These are phyloP conservation scores for Vigna mungo DNA, from an alignment of 306 rosid genomes.

Conservation along the genomic window DNA sequence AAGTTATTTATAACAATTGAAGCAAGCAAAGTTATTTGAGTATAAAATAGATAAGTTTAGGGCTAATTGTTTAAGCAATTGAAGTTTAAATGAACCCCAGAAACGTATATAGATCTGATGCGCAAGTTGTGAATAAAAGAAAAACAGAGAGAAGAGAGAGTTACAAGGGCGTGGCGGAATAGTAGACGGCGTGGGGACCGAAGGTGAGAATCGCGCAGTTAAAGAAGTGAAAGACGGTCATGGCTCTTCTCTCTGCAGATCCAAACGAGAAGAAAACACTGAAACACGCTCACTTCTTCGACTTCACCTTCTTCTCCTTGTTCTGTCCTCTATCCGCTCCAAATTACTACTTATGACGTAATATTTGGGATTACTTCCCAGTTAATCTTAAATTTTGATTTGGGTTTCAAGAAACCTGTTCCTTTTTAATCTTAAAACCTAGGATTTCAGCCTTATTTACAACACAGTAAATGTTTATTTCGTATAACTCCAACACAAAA, in stretches of 20 bases:
- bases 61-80: background rate
- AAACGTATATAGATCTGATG: constrained; percentile 24
- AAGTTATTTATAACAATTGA: background rate
- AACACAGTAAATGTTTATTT: no score
- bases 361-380: background rate
- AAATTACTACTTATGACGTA: background rate
- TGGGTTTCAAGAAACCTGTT: background rate
- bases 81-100: background rate
- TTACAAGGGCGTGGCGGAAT: constrained; percentile 95
- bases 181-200: constrained; percentile 99
- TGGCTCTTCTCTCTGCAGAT: constrained; percentile 38
- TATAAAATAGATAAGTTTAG: background rate
- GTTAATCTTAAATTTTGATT: background rate
- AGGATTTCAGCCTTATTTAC: no score
- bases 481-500: no score
- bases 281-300: constrained; percentile 5
- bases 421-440: no score
- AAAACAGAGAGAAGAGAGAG: background rate
- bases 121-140: background rate
- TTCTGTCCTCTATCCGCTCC: background rate
- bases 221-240: constrained; percentile 98
- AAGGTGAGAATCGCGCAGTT: constrained; percentile 98
- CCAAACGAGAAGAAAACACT: constrained; percentile 1
- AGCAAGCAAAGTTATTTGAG: background rate
- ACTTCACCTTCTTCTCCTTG: background rate